These are phyloP conservation scores for Gentiana straminea DNA, from an alignment of 257 asterid species.

Conservation along the genomic window DNA sequence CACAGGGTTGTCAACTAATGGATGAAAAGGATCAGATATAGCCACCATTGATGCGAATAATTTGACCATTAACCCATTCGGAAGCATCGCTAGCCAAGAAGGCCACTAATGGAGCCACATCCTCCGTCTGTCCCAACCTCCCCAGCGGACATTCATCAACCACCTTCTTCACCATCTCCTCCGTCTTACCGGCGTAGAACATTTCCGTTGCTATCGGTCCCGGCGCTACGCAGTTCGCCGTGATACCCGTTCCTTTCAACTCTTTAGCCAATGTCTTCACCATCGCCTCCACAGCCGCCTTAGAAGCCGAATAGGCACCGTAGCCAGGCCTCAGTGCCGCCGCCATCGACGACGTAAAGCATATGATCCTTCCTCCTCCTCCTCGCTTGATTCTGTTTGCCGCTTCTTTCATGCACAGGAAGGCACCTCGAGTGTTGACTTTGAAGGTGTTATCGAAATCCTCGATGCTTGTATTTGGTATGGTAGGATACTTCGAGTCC, in stretches of 20 bases:
- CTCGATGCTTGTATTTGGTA: constrained; percentile 32
- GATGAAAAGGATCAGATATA: constrained; percentile 3
- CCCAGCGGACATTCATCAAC: constrained; percentile 43
- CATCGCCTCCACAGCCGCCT: constrained; percentile 81
- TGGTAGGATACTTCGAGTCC: constrained; percentile 37
- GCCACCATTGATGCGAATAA: constrained; percentile 26
- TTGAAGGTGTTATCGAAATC: constrained; percentile 43
- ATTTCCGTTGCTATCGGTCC: constrained; percentile 61
- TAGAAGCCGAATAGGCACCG: constrained; percentile 56
- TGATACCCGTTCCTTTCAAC: constrained; percentile 53
- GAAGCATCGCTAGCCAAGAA: constrained; percentile 51
- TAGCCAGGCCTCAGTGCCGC: constrained; percentile 40
- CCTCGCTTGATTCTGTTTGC: constrained; percentile 48
- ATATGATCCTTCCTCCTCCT: constrained; percentile 57
- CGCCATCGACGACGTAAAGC: constrained; percentile 38
- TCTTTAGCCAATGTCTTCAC: constrained; percentile 61
- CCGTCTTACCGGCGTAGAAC: constrained; percentile 47
- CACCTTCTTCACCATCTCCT: constrained; percentile 32
- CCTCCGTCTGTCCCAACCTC: constrained; percentile 53
- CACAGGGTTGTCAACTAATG: not conserved
- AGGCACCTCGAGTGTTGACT: constrained; percentile 56
- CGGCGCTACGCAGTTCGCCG: constrained; percentile 60
- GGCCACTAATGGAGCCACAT: constrained; percentile 42
- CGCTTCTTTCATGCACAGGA: constrained; percentile 45
- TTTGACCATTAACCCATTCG: constrained; percentile 66